A percentile compares a stretch with the other conserved stretches of the same genome.
Evolutionary conservation across 768 basidiomycete species (phyloP).

Genomic region (Macrolepiota fuliginosa): DNA sequence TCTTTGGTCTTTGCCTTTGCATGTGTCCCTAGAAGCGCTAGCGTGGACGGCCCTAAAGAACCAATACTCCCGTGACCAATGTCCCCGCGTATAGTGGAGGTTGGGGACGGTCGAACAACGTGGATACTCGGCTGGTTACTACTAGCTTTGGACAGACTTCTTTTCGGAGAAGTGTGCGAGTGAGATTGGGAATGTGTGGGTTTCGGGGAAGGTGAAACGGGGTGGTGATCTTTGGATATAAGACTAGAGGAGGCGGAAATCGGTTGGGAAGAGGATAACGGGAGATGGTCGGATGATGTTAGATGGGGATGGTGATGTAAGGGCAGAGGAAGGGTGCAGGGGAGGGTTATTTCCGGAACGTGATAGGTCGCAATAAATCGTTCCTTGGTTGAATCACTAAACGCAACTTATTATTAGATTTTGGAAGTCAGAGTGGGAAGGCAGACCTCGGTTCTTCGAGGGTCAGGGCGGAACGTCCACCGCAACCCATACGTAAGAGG

Average conservation of each 20-base stretch:
- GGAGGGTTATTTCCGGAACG: slow-evolving; percentile 9
- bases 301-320: not conserved
- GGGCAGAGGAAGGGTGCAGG: slow-evolving; percentile 6
- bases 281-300: slow-evolving; percentile 34
- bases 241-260: slow-evolving; percentile 18
- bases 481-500: slow-evolving; percentile 80
- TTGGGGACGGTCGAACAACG: slow-evolving; percentile 14
- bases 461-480: slow-evolving; percentile 72
- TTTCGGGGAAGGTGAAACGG: slow-evolving; percentile 16
- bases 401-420: slow-evolving; percentile 6
- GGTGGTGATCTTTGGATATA: not conserved
- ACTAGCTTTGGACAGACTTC: slow-evolving; percentile 15
- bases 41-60: not conserved
- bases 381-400: slow-evolving; percentile 75
- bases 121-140: slow-evolving; percentile 12
- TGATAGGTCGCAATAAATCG: slow-evolving; percentile 70
- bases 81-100: slow-evolving; percentile 9
- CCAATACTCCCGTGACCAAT: not conserved
- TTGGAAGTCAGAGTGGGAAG: slow-evolving; percentile 1
- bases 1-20: slow-evolving; percentile 29
- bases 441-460: slow-evolving; percentile 71
- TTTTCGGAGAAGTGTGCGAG: slow-evolving; percentile 17
- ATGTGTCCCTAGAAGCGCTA: slow-evolving; percentile 1
- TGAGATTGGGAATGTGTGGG: slow-evolving; percentile 18
- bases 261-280: slow-evolving; percentile 31